A percentile compares a stretch with the other conserved stretches of the same genome.
Evolutionary conservation across 192 early-diverging fungal genomes (phyloP).

Genomic region (Dissophora globulifera): DNA sequence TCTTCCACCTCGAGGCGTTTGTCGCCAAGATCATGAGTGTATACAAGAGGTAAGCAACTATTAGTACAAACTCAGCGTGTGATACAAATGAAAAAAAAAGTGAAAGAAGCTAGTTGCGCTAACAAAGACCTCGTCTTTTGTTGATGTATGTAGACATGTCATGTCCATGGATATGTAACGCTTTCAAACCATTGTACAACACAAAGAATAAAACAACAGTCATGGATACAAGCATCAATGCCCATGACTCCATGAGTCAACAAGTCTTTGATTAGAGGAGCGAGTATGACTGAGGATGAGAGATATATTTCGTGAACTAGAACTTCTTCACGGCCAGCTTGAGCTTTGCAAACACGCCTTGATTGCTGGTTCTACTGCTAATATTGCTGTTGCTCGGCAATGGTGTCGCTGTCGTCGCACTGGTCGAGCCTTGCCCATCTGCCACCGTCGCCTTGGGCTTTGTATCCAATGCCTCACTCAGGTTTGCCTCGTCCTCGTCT

Average conservation of each 20-base stretch:
- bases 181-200: background rate
- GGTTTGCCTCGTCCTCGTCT: constrained; percentile 5
- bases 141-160: constrained; percentile 5
- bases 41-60: constrained; percentile 83
- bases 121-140: background rate
- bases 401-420: background rate
- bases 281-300: background rate
- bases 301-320: background rate
- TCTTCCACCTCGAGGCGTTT: constrained; percentile 97
- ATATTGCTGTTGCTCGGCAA: background rate
- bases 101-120: too few relatives aligned
- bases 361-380: background rate
- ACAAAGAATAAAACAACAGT: background rate
- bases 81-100: too few relatives aligned
- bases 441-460: background rate
- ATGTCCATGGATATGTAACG: constrained; percentile 17
- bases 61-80: too few relatives aligned
- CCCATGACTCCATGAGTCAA: background rate
- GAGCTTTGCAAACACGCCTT: constrained; percentile 36
- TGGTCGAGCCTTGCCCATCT: too few relatives aligned
- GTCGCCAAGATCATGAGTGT: constrained; percentile 91
- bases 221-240: too few relatives aligned
- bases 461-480: background rate
- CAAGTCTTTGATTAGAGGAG: background rate
- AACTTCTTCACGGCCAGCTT: constrained; percentile 45